A percentile compares a stretch with the other conserved stretches of the same genome.
These are phyloP conservation scores for Vanrija pseudolonga DNA, from an alignment of 1,284 basidiomycete genomes.

Conservation along the genomic window DNA sequence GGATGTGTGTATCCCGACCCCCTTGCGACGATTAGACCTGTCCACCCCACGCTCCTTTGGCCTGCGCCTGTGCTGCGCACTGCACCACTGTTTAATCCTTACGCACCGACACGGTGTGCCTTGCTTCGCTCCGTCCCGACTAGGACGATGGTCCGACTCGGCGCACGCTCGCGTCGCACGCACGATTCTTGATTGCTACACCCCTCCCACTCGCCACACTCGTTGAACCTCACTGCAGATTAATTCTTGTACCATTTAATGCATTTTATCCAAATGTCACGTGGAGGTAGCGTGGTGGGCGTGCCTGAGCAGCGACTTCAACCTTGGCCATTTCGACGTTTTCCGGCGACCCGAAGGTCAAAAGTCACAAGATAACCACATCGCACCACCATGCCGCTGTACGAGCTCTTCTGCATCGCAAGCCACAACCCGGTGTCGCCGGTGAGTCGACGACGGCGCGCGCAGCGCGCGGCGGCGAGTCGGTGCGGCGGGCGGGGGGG, in stretches of 20 bases:
- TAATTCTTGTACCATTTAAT: no score
- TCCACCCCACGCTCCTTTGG: no score
- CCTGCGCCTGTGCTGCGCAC: background rate
- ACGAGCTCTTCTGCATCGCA: slow-evolving; percentile 51
- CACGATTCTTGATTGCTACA: no score
- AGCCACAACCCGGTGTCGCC: slow-evolving; percentile 45
- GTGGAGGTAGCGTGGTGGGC: background rate
- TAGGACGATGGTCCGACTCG: no score
- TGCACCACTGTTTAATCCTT: no score
- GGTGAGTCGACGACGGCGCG: slow-evolving; percentile 21
- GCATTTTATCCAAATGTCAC: background rate
- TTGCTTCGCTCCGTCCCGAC: background rate
- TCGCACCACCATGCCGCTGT: slow-evolving; percentile 40
- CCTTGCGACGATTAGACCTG: no score
- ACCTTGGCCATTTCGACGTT: background rate
- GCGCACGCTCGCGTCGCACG: no score
- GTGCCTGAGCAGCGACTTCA: background rate
- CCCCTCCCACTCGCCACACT: no score
- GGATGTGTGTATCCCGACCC: background rate
- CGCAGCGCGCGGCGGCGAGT: no score
- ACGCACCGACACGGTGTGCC: background rate
- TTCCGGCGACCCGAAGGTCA: background rate
- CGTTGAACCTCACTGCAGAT: no score
- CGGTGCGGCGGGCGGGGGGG: no score
- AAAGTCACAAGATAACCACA: background rate